Evolutionary conservation across 1,139 yeast species (phyloP), one percentile per base, ranked within the genome.

Genomic region (Chernovozyma aurita): DNA sequence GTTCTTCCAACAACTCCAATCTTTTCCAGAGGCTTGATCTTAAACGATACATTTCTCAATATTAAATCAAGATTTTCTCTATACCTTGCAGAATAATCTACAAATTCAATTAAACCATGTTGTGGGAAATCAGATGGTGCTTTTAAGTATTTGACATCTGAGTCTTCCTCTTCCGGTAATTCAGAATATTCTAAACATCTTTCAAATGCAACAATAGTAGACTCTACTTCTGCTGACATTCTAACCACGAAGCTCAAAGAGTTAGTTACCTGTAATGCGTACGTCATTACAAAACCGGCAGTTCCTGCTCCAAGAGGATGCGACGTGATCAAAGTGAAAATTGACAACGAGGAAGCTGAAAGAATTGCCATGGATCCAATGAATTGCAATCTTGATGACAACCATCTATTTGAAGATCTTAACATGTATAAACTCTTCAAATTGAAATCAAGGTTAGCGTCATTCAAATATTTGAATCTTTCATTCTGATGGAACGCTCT

Each of bases 1-100:
- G 95, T 85, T 46, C 95, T 70, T 8, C 95, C 95, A 14, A 84
- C 92, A 43, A 85, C 78, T 31, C 95, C 95, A 44, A 85, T 65
- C 50, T 85, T 85, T 46, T 85, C 92, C 14, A 63, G 63, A 3
- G 86, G 68, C 22, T 70, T 63, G 40, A 85, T 73, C 2, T 64
- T 59, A 32, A 84, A 51, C 26, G 63, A 59, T 34, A 85, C 63
- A 33, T 74, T 63, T 35, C 69, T 71, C 48, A 85, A 60, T 3
- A 83, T 85, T 18, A 78, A 75, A 33, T 73, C 80, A 36, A 75
- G 52, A 39, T 78, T 78, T 7, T 69, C 71, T 42, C 85, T 67
- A 53, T 85, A 85, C 34, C 75, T 66, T 1, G 92, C 74, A 1
- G 85, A 71, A 49, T 80, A 82, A 46, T 79, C 53, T n/a, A 66